Evolutionary conservation across 352 stramenopile species (phyloP), one percentile per base, ranked within the genome.

Genomic region (Saprolegnia parasitica): DNA sequence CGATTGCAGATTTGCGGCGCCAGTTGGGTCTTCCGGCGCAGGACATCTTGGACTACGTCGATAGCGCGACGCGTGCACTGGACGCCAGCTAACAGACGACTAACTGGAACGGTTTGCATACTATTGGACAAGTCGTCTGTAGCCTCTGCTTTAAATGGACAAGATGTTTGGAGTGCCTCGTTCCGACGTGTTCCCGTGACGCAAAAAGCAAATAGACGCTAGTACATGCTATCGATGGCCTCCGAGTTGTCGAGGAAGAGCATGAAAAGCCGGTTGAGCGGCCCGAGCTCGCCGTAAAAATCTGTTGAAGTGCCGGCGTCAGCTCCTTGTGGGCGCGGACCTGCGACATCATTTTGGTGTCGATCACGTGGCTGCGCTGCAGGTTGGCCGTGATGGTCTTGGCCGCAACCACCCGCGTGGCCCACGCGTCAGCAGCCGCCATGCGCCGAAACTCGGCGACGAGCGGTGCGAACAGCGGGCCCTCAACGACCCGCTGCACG

Each of bases 271-370:
- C 52, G 52, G 35, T 60, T 60, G 52, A 21, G n/a, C 13, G 24
- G 24, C 35, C 11, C 24, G 11, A 60, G 24, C 35, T 60, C 52
- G 13, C 11, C 11, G 35, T 60, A 60, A 11, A 60, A 9, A 60
- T 60, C 3, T 60, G 52, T 24, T 60, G 52, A 3, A 60, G 11
- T 11, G 52, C 52, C 13, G 52, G 35, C 35, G 52, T 35, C 35
- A 60, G 35, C 20, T 15, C 35, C 52, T 60, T 60, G 52, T 60
- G 52, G 13, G 20, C 11, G 11, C 52, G 52, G 3, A 60, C 35
- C 35, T 60, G 52, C 35, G 52, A 20, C 52, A 60, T 60, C 52
- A 60, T 60, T 60, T 60, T 60, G 24, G 52, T 4, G 35, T 60
- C 52, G 52, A 21, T 21, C 35, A 60, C 52, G 52, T 60, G 52